Evolutionary conservation across 495 filamentous ascomycete species (phyloP), one percentile per base, ranked within the genome.

Genomic region (Aspergillus coremiiformis): DNA sequence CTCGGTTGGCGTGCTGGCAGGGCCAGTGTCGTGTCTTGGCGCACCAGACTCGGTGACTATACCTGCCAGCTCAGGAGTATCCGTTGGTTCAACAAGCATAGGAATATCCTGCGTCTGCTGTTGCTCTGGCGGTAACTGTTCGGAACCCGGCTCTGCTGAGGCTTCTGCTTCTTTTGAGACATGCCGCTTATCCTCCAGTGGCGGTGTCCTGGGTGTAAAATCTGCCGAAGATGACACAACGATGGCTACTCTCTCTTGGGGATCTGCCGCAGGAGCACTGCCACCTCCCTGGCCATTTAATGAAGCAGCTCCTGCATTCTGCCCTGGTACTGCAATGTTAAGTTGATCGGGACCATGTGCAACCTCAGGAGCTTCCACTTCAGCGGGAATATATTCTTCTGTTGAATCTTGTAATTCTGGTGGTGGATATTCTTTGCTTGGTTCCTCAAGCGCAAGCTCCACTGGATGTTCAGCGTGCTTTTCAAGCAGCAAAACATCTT

Each of bases 1-100:
- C 17, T 63, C 60, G 27, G 41, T 7, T 21, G 58, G 54, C 17
- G 50, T 39, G 14, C 54, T 33, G 23, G 33, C 44, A 11, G 17
- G 11, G 9, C 45, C 47, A 14, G 32, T 32, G 10, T 56, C 58
- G 42, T 56, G 41, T 26, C 51, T 39, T 3, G 24, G 6, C 29
- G 49, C 51, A 30, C n/a, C 43, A n/a, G 42, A n/a, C 14, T 51
- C 51, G 6, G 41, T 35, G 0, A 24, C 14, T 19, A 19, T 17
- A n/a, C 37, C 44, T 10, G 30, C 4, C 27, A 20, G 22, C 3
- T 43, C 19, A 15, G 39, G 33, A n/a, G 15, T n/a, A 35, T 15
- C 14, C 1, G 12, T 14, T 20, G 20, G 11, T 22, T 47, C 47
- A 6, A 32, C 33, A 20, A 44, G 19, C 5, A 5, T 1, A 11